A percentile compares a stretch with the other conserved stretches of the same genome.
Conservation (phyloP, 2,329 filamentous ascomycete genomes). For the Rosellinia necatrix region DNA sequence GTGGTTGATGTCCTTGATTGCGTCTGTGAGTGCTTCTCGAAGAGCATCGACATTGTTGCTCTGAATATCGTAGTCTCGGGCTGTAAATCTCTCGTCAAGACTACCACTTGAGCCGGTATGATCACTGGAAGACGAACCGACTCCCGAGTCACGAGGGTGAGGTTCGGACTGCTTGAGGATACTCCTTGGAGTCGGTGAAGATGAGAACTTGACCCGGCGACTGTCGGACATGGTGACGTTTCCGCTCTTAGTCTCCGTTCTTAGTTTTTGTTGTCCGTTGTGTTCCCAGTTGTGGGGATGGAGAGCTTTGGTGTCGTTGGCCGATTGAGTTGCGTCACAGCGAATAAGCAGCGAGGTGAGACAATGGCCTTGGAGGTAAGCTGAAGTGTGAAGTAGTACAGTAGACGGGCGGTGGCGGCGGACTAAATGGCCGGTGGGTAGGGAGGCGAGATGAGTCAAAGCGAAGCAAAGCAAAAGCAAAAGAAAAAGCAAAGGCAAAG, state of each 20-base stretch:
- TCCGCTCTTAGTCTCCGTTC: not conserved
- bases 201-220: conserved; percentile 33
- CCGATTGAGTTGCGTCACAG: conserved; percentile 9
- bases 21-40: conserved; percentile 22
- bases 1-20: conserved; percentile 22
- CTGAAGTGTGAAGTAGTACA: conserved; percentile 12
- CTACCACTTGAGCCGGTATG: conserved; percentile 37
- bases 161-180: conserved; percentile 27
- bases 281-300: too few species aligned
- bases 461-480: too few species aligned
- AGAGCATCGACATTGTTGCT: conserved; percentile 26
- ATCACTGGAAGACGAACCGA: conserved; percentile 40
- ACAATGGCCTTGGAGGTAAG: conserved; percentile 19
- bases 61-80: conserved; percentile 25
- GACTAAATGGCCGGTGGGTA: conserved; percentile 3
- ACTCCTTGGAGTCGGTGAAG: conserved; percentile 20
- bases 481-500: too few species aligned
- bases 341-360: conserved; percentile 14
- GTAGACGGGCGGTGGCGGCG: too few species aligned
- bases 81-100: conserved; percentile 37
- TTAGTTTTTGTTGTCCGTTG: too few species aligned
- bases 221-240: conserved; percentile 31
- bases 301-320: not conserved
- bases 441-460: conserved; percentile 22
- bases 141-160: conserved; percentile 34